These are phyloP conservation scores for Citropsis articulata DNA, from an alignment of 345 rosid genomes.

Conservation along the genomic window DNA sequence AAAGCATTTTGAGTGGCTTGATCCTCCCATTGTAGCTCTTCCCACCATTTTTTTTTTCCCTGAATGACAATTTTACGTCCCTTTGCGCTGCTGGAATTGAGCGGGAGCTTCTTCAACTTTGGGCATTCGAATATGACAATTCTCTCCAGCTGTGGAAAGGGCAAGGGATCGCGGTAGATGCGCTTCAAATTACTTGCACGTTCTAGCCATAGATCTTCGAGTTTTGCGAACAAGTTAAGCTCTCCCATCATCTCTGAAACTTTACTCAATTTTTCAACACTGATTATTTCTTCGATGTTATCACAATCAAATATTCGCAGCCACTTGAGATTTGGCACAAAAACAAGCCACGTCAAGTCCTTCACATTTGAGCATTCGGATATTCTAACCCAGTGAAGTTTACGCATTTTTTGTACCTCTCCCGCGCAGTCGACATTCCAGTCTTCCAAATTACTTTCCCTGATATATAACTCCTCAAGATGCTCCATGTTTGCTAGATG, in stretches of 20 bases:
- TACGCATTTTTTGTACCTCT: too few relatives aligned
- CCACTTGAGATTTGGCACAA: slow-evolving; percentile 12
- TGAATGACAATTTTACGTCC: too few relatives aligned
- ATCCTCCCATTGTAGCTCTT: not conserved
- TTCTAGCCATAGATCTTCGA: fast-evolving
- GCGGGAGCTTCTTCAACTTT: not conserved
- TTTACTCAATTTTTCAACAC: not conserved
- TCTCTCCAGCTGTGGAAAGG: not conserved
- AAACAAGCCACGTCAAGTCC: slow-evolving; percentile 26
- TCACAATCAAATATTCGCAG: not conserved
- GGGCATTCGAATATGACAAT: fast-evolving
- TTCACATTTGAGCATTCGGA: not conserved
- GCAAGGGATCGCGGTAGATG: too few relatives aligned
- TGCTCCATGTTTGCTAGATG: too few relatives aligned
- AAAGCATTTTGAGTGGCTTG: not conserved
- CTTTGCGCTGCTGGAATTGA: not conserved
- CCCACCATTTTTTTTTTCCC: not conserved
- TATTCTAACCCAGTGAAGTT: too few relatives aligned
- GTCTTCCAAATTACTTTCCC: too few relatives aligned
- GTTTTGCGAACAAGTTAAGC: not conserved
- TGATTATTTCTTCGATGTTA: not conserved
- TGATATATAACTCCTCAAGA: too few relatives aligned
- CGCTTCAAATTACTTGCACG: not conserved
- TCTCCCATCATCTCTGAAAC: not conserved
- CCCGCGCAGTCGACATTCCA: too few relatives aligned